A percentile compares a stretch with the other conserved stretches of the same genome.
Evolutionary conservation across 1,284 basidiomycete genomes (phyloP).

Genomic region (Inonotus hispidus): DNA sequence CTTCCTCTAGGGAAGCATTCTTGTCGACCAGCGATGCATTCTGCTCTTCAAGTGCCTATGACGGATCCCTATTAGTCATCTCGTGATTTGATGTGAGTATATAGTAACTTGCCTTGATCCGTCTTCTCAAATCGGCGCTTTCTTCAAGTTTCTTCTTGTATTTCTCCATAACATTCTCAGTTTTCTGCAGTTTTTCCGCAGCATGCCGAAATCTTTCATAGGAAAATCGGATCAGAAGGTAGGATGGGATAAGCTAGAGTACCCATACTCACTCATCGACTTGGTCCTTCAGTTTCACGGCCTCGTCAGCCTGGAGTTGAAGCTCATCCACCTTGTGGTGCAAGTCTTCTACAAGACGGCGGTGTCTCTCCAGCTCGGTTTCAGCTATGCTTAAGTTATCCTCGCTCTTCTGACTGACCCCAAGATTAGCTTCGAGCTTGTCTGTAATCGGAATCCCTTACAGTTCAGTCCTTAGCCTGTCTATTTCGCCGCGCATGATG

Average conservation of each 20-base stretch:
- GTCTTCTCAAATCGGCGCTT: constrained; percentile 80
- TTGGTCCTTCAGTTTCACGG: constrained; percentile 81
- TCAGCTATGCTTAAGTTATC: constrained; percentile 80
- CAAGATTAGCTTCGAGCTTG: constrained; percentile 23
- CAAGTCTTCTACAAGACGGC: constrained; percentile 60
- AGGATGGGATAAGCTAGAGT: constrained; percentile 10
- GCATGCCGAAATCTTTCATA: constrained; percentile 73
- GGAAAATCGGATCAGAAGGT: neutral
- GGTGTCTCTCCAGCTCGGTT: constrained; percentile 75
- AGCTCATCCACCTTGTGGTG: constrained; percentile 80
- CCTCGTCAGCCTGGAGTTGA: constrained; percentile 73
- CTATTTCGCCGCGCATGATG: constrained; percentile 72
- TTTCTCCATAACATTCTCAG: constrained; percentile 97
- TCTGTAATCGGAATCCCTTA: constrained; percentile 37
- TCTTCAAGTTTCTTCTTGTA: constrained; percentile 99
- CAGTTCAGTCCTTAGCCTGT: constrained; percentile 74
- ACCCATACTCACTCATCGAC: constrained; percentile 75
- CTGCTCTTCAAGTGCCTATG: constrained; percentile 82
- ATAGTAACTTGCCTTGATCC: constrained; percentile 61
- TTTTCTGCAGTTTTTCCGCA: constrained; percentile 87
- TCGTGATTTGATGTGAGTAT: neutral
- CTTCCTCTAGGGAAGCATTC: constrained; percentile 86
- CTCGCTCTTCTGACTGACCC: constrained; percentile 81
- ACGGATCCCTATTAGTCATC: constrained; percentile 6
- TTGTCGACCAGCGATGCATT: constrained; percentile 89